Percentiles rank a stretch among this genome's conserved stretches.
Conservation (phyloP, 257 asterid genomes). For the Solanum bulbocastanum region DNA sequence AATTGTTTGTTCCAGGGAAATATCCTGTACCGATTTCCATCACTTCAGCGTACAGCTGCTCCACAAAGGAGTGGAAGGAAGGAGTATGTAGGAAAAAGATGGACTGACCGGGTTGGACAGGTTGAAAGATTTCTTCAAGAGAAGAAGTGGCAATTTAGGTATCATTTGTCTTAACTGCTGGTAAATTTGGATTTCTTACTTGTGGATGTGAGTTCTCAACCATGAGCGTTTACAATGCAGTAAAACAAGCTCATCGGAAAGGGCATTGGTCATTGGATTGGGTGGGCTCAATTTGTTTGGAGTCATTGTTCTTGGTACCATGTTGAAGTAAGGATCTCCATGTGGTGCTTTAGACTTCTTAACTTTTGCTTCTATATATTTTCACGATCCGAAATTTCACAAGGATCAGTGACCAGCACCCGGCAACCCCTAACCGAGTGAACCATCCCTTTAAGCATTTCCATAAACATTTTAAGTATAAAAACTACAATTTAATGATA, state of each 20-base stretch:
- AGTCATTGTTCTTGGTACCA: slow-evolving; percentile 75
- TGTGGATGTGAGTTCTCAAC: neutral
- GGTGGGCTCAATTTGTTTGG: slow-evolving; percentile 91
- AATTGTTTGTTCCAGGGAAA: slow-evolving; percentile 59
- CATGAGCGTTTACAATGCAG: slow-evolving; percentile 34
- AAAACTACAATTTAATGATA: neutral
- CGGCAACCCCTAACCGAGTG: neutral
- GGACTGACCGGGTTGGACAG: slow-evolving; percentile 66
- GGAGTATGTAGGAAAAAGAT: slow-evolving; percentile 70
- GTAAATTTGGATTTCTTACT: neutral
- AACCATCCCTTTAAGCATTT: neutral
- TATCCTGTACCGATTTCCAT: slow-evolving; percentile 89
- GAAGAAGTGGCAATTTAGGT: slow-evolving; percentile 77
- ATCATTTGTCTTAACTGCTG: neutral
- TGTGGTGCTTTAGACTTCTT: slow-evolving; percentile 9
- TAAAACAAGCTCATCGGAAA: slow-evolving; percentile 69
- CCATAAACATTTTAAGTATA: neutral
- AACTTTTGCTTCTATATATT: neutral
- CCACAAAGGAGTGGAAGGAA: slow-evolving; percentile 60
- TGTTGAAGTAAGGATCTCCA: slow-evolving; percentile 64
- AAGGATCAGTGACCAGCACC: neutral
- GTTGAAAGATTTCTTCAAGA: slow-evolving; percentile 61
- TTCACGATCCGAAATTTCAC: neutral
- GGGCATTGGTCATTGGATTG: slow-evolving; percentile 90
- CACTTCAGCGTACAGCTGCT: slow-evolving; percentile 92